Evolutionary conservation across 192 early-diverging fungal genomes (phyloP), one percentile per base, ranked within the genome.

Genomic region (Umbelopsis vinacea): DNA sequence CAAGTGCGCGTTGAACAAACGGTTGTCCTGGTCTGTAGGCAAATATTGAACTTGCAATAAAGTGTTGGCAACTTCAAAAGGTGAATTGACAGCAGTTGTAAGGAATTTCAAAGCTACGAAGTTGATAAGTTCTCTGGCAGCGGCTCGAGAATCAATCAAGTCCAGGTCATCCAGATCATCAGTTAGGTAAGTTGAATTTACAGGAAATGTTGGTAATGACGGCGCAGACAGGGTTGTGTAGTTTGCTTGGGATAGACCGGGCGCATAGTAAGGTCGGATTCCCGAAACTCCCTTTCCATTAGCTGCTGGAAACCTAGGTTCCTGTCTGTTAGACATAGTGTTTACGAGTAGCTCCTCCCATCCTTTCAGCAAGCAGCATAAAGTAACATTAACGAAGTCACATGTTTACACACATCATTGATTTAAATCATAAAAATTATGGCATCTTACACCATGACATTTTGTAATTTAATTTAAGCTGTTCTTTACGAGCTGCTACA

Each of bases 11-110:
- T 26, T 40, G 21, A 57, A 17, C 10, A 19, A n/a, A 2, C 60
- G 69, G 45, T 81, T 74, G 38, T 82, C 85, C 69, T 83, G 82
- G 54, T 89, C 84, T 37, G 83, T 78, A 22, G 92, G 92, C 24
- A 88, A 52, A 71, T 90, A 89, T 78, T 92, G 91, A 24, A 92
- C 89, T 78, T 94, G 91, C 46, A 92, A 70, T n/a, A 94, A 71
- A 22, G 90, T 92, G 67, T 89, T 89, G 19, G 83, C 82, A 2
- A 86, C 82, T 52, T 87, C 88, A 70, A 92, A 91, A 0, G 92
- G 92, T 12, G 83, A 82, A 6, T 86, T 80, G 5, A 88, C 66
- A 33, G 89, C 83, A 0, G 88, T 79, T 12, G 86, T 83, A n/a
- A 91, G 53, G 54, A 83, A 90, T 73, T 90, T 89, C 38, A 88